These are phyloP conservation scores for Metschnikowia henanensis DNA, from an alignment of 805 yeast genomes.

Conservation along the genomic window DNA sequence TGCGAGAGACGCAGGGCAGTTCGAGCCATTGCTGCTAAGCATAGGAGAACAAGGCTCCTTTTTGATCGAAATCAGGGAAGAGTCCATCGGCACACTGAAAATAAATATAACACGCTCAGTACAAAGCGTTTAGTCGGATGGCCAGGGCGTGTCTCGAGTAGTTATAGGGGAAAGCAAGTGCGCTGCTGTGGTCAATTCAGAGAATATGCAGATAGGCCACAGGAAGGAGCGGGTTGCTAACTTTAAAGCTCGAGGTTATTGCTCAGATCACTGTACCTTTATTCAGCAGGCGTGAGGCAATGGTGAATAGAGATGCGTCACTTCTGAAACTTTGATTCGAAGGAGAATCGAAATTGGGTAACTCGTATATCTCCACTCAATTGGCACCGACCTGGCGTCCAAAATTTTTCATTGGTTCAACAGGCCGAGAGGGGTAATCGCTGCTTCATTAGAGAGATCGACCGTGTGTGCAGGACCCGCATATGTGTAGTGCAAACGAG, in stretches of 20 bases:
- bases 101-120: background rate
- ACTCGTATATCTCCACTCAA: slow-evolving; percentile 3
- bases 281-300: background rate
- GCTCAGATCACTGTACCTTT: background rate
- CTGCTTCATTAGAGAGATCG: slow-evolving; percentile 8
- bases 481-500: slow-evolving; percentile 10
- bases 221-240: slow-evolving; percentile 8
- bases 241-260: background rate
- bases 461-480: slow-evolving; percentile 9
- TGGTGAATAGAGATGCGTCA: background rate
- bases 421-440: slow-evolving; percentile 16
- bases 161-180: slow-evolving; percentile 1
- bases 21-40: background rate
- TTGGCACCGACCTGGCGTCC: no score
- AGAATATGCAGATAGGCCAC: slow-evolving; percentile 7
- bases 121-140: no score
- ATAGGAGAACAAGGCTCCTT: slow-evolving; percentile 9
- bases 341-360: slow-evolving; percentile 3
- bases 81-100: slow-evolving; percentile 2
- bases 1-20: background rate
- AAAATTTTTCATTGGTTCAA: slow-evolving; percentile 16
- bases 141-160: no score
- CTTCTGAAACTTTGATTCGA: slow-evolving; percentile 3
- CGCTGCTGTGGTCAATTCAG: background rate
- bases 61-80: slow-evolving; percentile 1